These are phyloP conservation scores for Globisporangium acanthophoron DNA, from an alignment of 352 stramenopile genomes.

Conservation along the genomic window DNA sequence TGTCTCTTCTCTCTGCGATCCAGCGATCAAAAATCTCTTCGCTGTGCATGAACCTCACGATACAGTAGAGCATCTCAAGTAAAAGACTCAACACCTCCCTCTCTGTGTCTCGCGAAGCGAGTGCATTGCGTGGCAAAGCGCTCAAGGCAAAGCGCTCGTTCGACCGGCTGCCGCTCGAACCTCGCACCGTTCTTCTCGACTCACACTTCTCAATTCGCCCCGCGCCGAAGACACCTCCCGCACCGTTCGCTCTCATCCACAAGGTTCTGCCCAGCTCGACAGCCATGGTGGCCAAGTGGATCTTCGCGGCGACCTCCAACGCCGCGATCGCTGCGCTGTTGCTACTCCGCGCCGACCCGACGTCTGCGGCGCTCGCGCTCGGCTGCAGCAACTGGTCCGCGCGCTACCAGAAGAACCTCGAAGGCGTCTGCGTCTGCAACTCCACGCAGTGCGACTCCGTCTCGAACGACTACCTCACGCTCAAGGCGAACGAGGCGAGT, in stretches of 20 bases:
- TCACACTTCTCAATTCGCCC: neutral
- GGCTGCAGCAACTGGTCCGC: constrained; percentile 41
- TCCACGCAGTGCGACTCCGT: constrained; percentile 45
- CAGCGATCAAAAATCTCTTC: too few relatives aligned
- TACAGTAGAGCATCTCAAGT: too few relatives aligned
- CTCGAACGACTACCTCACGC: constrained; percentile 35
- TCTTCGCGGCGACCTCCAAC: neutral
- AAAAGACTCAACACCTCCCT: neutral
- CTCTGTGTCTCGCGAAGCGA: too few relatives aligned
- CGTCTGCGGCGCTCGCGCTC: constrained; percentile 8
- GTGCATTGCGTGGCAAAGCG: too few relatives aligned
- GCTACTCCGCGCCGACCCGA: neutral
- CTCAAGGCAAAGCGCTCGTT: neutral
- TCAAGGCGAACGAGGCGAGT: constrained; percentile 31
- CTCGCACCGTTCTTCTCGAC: neutral
- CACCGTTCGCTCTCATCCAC: too few relatives aligned
- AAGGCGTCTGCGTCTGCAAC: constrained; percentile 54
- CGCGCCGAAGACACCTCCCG: neutral
- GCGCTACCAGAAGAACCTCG: constrained; percentile 36
- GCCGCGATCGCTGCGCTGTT: neutral
- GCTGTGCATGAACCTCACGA: too few relatives aligned
- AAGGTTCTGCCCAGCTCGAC: neutral
- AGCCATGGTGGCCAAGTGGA: constrained; percentile 8
- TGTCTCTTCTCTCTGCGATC: too few relatives aligned
- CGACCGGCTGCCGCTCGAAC: neutral